Conservation (phyloP, 2,329 filamentous ascomycete genomes). For the Aspergillus vadensis region DNA sequence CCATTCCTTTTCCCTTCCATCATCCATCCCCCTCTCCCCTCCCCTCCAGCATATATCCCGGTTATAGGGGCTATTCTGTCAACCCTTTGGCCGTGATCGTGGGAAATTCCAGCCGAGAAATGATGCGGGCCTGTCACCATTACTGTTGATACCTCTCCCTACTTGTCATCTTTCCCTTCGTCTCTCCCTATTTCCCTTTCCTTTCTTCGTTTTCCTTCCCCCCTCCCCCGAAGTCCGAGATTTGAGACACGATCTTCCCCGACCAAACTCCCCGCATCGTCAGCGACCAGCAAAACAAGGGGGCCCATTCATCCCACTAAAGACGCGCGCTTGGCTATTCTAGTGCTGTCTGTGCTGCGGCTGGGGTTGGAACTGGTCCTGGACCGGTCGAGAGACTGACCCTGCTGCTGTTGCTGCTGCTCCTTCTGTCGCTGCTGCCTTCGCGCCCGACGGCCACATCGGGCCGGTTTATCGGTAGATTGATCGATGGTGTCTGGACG, state of each 20-base stretch:
- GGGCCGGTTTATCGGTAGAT: constrained; percentile 18
- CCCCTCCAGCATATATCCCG: background rate
- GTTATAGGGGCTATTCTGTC: constrained; percentile 1
- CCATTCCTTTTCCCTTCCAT: background rate
- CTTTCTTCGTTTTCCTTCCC: background rate
- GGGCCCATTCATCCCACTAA: background rate
- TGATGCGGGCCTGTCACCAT: constrained; percentile 23
- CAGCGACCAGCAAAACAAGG: background rate
- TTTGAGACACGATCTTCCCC: background rate
- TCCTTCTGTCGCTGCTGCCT: constrained; percentile 9
- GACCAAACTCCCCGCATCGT: background rate
- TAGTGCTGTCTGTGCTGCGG: background rate
- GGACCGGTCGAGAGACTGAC: background rate
- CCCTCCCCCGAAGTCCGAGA: background rate
- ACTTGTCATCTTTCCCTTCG: constrained; percentile 3
- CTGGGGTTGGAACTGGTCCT: background rate
- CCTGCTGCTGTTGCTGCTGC: too few species aligned
- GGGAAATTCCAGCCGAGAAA: constrained; percentile 15
- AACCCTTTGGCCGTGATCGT: background rate
- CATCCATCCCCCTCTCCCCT: background rate
- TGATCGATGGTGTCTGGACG: constrained; percentile 16
- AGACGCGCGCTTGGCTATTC: background rate
- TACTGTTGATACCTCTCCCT: constrained; percentile 16
- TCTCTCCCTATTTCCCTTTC: constrained; percentile 10
- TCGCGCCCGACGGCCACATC: constrained; percentile 26